Base-by-base conservation (phyloP, 208 protist genomes). In the Acanthamoeba culbertsoni region DNA sequence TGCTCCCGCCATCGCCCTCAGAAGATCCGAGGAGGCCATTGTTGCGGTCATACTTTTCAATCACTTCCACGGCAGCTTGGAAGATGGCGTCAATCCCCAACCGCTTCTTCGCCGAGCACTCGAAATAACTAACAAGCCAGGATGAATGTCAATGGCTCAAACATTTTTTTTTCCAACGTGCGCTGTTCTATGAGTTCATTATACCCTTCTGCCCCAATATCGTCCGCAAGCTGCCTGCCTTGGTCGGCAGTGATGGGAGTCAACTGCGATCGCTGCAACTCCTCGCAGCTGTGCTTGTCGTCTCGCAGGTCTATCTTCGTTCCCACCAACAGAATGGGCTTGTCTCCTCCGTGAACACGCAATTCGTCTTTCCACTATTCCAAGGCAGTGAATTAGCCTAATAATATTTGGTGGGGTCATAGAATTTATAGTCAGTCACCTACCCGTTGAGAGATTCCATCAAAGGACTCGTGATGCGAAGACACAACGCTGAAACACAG, bases 321-420 rank as follows among this genome's bases (percentile, higher is more conserved):
- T 7, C 26, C 77, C 1, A 88, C 28, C 20, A 88, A 35, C 42
- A 88, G 48, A 35, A 88, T 43, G 1, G 77, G 77, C 46, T 88
- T 88, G 43, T 37, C 77, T 16, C 51, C 77, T 57, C 43, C 77
- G 37, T 88, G 77, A 10, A 88, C 77, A 4, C 48, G 48, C 46
- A 88, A 28, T 28, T 88, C 77, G 28, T 88, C 77, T 40, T 62
- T 88, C 77, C 77, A 88, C 77, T 88, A n/a, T n/a, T n/a, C n/a
- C n/a, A n/a, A n/a, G n/a, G n/a, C n/a, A n/a, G n/a, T n/a, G 42
- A 10, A 35, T 26, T 28, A 51, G 10, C 33, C 62, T 16, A 28
- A 73, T 18, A 55, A 18, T 18, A 55, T 8, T 18, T 23, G 48
- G 28, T 33, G 59, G n/a, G n/a, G n/a, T n/a, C n/a, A n/a, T n/a